Evolutionary conservation across 148 eudicot genomes (phyloP), one percentile per base, ranked within the genome.

Genomic region (Rheum nobile): DNA sequence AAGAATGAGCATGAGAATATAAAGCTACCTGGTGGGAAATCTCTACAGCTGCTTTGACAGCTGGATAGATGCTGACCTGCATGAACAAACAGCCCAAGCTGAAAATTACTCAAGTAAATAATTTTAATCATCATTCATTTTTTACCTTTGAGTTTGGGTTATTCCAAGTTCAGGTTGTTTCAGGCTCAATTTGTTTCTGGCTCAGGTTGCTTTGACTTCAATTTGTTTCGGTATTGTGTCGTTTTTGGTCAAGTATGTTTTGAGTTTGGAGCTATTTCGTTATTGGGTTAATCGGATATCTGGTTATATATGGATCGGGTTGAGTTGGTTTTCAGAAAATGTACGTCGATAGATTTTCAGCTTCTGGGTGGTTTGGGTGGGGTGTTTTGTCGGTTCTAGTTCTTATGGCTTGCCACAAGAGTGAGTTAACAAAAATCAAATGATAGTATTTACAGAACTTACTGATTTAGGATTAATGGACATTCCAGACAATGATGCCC

Each of bases 401-500:
- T 65, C 22, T 16, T 32, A 32, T 32, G 41, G 70, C 70, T 17
- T 65, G 39, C 17, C 39, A 65, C 39, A 65, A 65, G 41, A 65
- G 39, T 32, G 8, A 32, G 17, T 34, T 32, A 31, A 34, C 70
- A 32, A 65, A 65, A 43, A 71, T 44, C 57, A 52, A 8, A 67
- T 72, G 29, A 72, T 11, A 32, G 54, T 63, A 47, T 46, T 35
- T 0, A 19, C 4, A 71, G 46, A 67, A 82, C 99, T 90, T 86
- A 96, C 99, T 78, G 93, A 84, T 87, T 92, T 96, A 24, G 91
- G 82, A 83, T 96, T 91, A 71, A 96, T 82, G 19, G 90, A 87
- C 88, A 91, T 88, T 78, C 99, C 97, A 75, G 97, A 90, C 69
- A 87, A 78, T 65, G 97, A 88, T 77, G 87, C 83, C 55, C 99